phyloP scores from a whole-genome alignment of 148 eudicot species.

The Arbutus unedo region DNA sequence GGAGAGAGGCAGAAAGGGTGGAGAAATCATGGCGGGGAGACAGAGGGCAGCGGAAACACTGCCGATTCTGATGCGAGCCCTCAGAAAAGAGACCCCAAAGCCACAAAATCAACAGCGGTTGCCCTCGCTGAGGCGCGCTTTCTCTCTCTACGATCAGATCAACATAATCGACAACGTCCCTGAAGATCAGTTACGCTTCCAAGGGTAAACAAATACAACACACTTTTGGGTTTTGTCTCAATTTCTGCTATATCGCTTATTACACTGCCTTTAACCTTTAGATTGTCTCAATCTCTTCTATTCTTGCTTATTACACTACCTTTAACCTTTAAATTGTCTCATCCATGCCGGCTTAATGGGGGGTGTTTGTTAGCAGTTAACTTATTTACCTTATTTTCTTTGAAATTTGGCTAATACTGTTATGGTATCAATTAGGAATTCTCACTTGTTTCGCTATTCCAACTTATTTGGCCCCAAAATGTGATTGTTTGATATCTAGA shows the following conservation, averaged over 20 bases:
- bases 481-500: too few species aligned
- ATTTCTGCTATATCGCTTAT: neutral
- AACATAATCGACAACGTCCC: constrained; percentile 88
- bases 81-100: constrained; percentile 38
- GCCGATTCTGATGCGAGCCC: constrained; percentile 58
- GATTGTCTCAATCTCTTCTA: neutral
- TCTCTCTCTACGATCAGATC: constrained; percentile 93
- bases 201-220: constrained; percentile 36
- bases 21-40: constrained; percentile 43
- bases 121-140: constrained; percentile 84
- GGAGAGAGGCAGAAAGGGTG: neutral
- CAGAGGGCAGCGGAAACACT: constrained; percentile 58
- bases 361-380: too few species aligned
- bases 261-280: neutral
- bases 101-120: constrained; percentile 38
- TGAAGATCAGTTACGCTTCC: constrained; percentile 88
- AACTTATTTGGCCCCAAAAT: too few species aligned
- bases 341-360: neutral
- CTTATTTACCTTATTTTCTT: too few species aligned
- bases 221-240: neutral
- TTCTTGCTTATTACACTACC: neutral
- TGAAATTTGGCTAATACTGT: too few species aligned
- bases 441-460: too few species aligned
- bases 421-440: too few species aligned
- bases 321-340: neutral